phyloP scores from a whole-genome alignment of 2,329 filamentous ascomycete genomes.

The Claviceps digitariae region DNA sequence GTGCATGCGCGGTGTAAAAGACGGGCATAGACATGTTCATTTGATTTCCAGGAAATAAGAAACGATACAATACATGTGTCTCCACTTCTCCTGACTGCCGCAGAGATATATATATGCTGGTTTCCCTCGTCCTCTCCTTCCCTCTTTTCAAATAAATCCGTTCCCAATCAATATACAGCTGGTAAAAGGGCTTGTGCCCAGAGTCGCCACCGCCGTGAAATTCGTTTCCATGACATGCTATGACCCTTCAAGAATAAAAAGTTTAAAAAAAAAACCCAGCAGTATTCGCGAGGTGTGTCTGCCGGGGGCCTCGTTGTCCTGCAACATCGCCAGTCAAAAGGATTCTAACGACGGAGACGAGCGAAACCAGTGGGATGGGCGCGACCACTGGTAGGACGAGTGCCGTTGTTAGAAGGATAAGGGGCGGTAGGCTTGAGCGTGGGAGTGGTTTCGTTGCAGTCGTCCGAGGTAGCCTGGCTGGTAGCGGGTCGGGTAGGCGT shows the following conservation, averaged over 20 bases:
- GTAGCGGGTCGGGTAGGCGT: background rate
- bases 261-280: background rate
- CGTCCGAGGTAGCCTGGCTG: constrained; percentile 2
- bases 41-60: background rate
- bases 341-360: constrained; percentile 18
- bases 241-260: background rate
- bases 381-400: constrained; percentile 16
- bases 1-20: no score
- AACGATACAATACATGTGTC: background rate
- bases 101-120: background rate
- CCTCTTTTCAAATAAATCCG: background rate
- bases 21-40: background rate
- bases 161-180: background rate
- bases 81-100: background rate
- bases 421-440: constrained; percentile 21
- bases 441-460: constrained; percentile 12
- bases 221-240: background rate
- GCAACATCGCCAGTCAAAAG: background rate
- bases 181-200: background rate
- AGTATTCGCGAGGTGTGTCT: background rate
- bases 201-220: background rate
- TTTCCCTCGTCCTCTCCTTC: background rate
- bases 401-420: constrained; percentile 27
- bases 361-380: constrained; percentile 23
- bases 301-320: background rate